These are phyloP conservation scores for Corchorus olitorius DNA, from an alignment of 345 rosid genomes.

Conservation along the genomic window DNA sequence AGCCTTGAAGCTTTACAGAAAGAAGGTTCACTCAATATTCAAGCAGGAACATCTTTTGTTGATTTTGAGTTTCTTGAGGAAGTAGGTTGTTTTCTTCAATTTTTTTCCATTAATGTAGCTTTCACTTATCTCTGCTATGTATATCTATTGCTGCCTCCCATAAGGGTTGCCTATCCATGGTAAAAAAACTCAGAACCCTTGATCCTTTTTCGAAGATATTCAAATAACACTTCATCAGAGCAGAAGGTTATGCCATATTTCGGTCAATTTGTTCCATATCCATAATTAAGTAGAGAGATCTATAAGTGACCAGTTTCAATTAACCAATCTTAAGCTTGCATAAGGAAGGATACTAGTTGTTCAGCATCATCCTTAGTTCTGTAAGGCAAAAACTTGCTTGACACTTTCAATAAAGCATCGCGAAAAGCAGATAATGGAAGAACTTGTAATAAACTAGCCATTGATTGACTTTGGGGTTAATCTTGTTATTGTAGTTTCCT, in stretches of 20 bases:
- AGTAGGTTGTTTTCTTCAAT: slow-evolving; percentile 40
- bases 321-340: too few species aligned
- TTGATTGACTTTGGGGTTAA: not conserved
- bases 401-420: not conserved
- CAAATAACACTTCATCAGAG: not conserved
- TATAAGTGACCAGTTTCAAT: not conserved
- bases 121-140: not conserved
- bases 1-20: slow-evolving; percentile 80
- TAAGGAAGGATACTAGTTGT: too few species aligned
- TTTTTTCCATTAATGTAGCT: not conserved
- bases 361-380: too few species aligned
- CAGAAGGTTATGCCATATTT: not conserved
- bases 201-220: not conserved
- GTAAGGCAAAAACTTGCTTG: not conserved
- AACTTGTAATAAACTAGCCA: not conserved
- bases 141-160: not conserved
- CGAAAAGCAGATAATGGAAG: not conserved
- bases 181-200: not conserved
- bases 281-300: not conserved
- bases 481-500: slow-evolving; percentile 2
- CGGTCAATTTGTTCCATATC: not conserved
- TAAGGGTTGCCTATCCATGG: not conserved
- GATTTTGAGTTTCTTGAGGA: slow-evolving; percentile 90
- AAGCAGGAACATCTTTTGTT: slow-evolving; percentile 90
- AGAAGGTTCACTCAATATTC: slow-evolving; percentile 91